Conservation (phyloP, 1,284 basidiomycete genomes). For the Sanghuangporus sanghuang region DNA sequence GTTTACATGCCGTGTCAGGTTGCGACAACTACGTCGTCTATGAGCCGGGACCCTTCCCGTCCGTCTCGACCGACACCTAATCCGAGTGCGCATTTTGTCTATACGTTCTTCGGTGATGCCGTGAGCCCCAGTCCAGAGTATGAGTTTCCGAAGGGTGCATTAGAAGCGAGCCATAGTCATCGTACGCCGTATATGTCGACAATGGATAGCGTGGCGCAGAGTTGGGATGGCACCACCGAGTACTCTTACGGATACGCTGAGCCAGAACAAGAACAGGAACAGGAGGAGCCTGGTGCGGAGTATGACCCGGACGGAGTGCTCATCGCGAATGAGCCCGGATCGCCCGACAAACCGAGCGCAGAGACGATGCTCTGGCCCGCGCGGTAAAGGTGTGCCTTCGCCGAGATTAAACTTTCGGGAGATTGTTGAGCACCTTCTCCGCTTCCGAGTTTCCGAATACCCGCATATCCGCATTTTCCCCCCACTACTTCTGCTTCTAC, state of each 20-base stretch:
- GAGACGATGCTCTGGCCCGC: conserved; percentile 22
- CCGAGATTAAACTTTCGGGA: not conserved
- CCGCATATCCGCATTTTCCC: not conserved
- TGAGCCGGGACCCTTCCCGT: conserved; percentile 4
- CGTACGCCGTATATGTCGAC: not conserved
- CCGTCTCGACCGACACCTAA: not conserved
- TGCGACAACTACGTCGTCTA: not conserved
- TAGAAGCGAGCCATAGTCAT: not conserved
- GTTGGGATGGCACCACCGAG: conserved; percentile 7
- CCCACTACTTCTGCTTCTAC: not conserved
- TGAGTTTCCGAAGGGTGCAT: conserved; percentile 6
- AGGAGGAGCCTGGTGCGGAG: conserved; percentile 15
- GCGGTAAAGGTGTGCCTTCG: conserved; percentile 14
- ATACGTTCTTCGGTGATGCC: conserved; percentile 15
- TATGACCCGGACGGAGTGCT: conserved; percentile 26
- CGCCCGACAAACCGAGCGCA: conserved; percentile 26
- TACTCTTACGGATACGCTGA: conserved; percentile 12
- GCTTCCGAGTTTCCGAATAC: not conserved
- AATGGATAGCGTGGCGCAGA: not conserved
- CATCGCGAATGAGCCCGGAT: conserved; percentile 23
- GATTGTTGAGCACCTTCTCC: not conserved
- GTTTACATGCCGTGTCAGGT: conserved; percentile 18
- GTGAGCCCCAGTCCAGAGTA: conserved; percentile 14
- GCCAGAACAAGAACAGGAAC: conserved; percentile 12
- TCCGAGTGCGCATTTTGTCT: conserved; percentile 4